Conservation (phyloP, 441 rosid species). For the Corymbia calophylla region DNA sequence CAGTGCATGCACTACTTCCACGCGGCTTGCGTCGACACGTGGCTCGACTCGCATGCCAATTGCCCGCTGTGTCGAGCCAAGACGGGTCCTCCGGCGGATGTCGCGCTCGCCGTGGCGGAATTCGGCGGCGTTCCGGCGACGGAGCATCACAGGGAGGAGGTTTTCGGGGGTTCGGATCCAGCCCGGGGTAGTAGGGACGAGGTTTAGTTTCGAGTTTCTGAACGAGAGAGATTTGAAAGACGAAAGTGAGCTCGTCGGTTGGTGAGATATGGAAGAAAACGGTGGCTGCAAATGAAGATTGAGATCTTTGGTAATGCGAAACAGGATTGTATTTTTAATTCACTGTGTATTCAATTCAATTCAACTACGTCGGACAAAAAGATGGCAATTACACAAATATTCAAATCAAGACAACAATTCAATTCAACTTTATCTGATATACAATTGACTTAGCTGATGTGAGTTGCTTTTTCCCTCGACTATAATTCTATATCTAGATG, state of each 20-base stretch:
- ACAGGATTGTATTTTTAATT: background rate
- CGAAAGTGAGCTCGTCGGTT: background rate
- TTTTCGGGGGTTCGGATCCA: background rate
- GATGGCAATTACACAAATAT: background rate
- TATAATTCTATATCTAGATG: background rate
- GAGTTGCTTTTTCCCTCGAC: accelerated
- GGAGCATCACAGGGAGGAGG: background rate
- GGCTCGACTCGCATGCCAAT: constrained; percentile 35
- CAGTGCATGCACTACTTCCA: constrained; percentile 43
- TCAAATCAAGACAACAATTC: background rate
- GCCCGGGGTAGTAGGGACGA: background rate
- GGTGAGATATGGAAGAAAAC: background rate
- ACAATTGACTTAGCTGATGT: accelerated
- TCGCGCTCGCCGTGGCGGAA: constrained; percentile 3
- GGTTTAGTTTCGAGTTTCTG: background rate
- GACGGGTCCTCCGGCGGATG: background rate
- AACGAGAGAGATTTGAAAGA: background rate
- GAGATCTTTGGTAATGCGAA: background rate
- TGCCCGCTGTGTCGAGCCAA: constrained; percentile 52
- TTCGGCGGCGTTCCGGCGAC: background rate
- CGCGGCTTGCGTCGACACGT: constrained; percentile 33
- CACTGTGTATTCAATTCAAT: background rate
- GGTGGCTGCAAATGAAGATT: background rate
- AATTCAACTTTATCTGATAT: accelerated
- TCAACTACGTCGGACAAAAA: background rate